Conservation (phyloP, 768 basidiomycete species). For the Boletus coccyginus region DNA sequence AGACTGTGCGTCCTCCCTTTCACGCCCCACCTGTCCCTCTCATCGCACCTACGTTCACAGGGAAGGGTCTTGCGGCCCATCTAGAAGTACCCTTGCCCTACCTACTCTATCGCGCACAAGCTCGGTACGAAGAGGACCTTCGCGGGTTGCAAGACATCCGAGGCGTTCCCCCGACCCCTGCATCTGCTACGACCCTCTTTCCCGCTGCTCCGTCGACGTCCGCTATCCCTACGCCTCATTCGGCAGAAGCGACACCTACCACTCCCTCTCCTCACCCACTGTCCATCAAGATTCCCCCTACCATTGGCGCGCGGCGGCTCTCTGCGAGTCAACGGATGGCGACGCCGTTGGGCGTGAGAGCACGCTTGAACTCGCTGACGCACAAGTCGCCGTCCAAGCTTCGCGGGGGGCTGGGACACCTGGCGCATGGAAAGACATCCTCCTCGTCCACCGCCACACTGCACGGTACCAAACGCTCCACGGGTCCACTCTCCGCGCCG, state of each 20-base stretch:
- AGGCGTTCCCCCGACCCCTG: constrained; percentile 52
- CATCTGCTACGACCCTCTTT: constrained; percentile 31
- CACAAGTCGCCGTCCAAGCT: constrained; percentile 44
- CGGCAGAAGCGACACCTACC: constrained; percentile 15
- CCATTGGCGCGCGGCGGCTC: constrained; percentile 22
- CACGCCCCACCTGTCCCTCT: not conserved
- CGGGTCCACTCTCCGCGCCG: constrained; percentile 21
- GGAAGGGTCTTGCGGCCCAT: constrained; percentile 81
- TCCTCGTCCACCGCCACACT: constrained; percentile 76
- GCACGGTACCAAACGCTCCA: constrained; percentile 42
- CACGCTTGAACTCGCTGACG: constrained; percentile 67
- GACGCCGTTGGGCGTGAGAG: constrained; percentile 65
- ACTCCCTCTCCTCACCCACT: constrained; percentile 14
- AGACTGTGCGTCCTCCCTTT: constrained; percentile 59
- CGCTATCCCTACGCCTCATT: constrained; percentile 8
- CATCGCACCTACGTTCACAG: constrained; percentile 35
- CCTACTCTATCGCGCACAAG: constrained; percentile 79
- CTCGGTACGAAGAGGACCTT: constrained; percentile 82
- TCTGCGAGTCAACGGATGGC: constrained; percentile 43
- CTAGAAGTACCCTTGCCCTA: constrained; percentile 82
- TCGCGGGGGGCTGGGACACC: constrained; percentile 10
- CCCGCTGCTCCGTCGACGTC: constrained; percentile 14
- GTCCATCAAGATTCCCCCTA: constrained; percentile 25
- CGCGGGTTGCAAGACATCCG: constrained; percentile 72
- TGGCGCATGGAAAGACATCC: constrained; percentile 42